Evolutionary conservation across 202 grass and related monocot species (phyloP), one percentile per base, ranked within the genome.

Genomic region (Tripidium arundinaceum): DNA sequence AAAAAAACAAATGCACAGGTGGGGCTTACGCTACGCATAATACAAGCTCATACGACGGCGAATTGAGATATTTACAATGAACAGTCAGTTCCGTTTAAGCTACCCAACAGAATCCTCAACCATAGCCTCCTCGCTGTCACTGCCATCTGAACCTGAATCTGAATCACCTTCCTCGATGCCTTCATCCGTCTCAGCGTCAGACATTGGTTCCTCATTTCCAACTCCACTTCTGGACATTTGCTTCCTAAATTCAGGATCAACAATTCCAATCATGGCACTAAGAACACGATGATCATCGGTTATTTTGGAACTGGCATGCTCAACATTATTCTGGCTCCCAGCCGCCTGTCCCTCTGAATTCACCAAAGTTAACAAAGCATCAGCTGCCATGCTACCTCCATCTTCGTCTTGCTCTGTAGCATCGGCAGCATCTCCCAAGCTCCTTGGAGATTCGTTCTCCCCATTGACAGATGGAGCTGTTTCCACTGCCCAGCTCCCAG

Each of bases 401-500:
- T 24, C 66, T 50, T 61, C 74, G 3, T 80, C 78, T 45, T 58
- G 80, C 14, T 67, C 70, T 29, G 36, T 76, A 39, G 38, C 65
- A n/a, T n/a, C n/a, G 21, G 16, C 58, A 2, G 11, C 25, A 33
- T 92, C 83, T 37, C 42, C 91, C 74, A 84, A 67, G 80, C 83
- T 92, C 59, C 79, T 62, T 14, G 87, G 89, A 64, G 87, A 92
- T 36, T 89, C 90, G 26, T 93, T 97, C 83, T 91, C 92, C 43
- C 84, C 88, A 73, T 91, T 91, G 39, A 88, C 72, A 49, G 83
- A 91, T 4, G 85, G 88, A 24, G 52, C 80, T 70, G 88, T 90
- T 77, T 92, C 84, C 62, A 96, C 83, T 36, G 92, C 96, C 90
- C 92, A 95, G 85, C 92, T 91, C 33, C 96, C 96, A 76, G 87